Evolutionary conservation across 148 eudicot genomes (phyloP).

Genomic region (Amaranthus hypochondriacus): DNA sequence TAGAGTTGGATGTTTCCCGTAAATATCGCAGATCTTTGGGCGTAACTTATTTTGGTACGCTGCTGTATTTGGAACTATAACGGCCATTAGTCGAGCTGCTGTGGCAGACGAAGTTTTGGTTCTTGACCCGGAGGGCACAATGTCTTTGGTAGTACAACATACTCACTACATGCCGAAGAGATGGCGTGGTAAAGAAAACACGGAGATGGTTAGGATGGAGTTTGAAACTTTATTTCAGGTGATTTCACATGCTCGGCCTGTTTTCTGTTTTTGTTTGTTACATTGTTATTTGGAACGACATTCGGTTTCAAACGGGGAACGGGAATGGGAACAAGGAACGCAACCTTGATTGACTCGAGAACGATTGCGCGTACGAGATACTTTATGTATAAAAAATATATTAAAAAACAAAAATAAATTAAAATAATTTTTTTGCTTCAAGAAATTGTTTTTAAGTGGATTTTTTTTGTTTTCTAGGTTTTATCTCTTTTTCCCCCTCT

Average conservation of each 20-base stretch:
- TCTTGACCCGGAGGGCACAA: conserved; percentile 79
- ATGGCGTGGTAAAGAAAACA: conserved; percentile 94
- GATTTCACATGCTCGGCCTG: background rate
- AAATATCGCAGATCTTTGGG: conserved; percentile 70
- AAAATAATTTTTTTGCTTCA: no score
- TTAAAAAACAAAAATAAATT: no score
- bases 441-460: background rate
- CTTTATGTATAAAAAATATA: no score
- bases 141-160: conserved; percentile 77
- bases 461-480: background rate
- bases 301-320: no score
- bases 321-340: no score
- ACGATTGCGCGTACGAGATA: no score
- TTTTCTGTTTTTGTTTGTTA: no score
- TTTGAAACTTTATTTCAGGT: conserved; percentile 97
- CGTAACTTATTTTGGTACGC: conserved; percentile 97
- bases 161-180: conserved; percentile 89
- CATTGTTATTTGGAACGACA: no score
- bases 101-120: conserved; percentile 72
- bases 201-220: conserved; percentile 57
- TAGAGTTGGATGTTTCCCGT: conserved; percentile 1
- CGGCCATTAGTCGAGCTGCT: conserved; percentile 85
- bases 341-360: no score
- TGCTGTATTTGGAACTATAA: conserved; percentile 92
- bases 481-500: no score